Base-by-base conservation (phyloP, 2,329 filamentous ascomycete genomes). In the Cyclaneusma minus region DNA sequence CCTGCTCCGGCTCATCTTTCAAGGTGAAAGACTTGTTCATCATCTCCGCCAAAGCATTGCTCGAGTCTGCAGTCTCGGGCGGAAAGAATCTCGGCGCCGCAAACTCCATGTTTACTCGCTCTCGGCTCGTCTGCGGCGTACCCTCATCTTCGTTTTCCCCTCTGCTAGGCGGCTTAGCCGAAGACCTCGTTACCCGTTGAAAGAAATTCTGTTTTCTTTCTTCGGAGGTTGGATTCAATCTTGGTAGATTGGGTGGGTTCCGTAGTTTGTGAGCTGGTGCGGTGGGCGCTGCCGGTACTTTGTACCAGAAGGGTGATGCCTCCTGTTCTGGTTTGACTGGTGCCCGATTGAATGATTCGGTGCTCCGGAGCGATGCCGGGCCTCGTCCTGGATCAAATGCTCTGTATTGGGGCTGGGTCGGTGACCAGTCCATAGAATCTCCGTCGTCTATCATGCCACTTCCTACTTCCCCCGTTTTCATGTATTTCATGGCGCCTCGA, bases 361-460 rank as follows among this genome's bases (percentile, higher is more conserved):
- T 56, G 52, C 22, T 54, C 51, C 14, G 39, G 30, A 32, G 49
- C 21, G 25, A n/a, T n/a, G n/a, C n/a, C 8, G 21, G 54, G 46
- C 10, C 54, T 38, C 18, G 56, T 47, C 23, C 53, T 47, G 22
- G 59, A 32, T 55, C 60, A 42, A 72, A 71, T 6, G 64, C 65
- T 28, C 64, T 62, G 32, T 70, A 52, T 25, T 56, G 53, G n/a
- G 62, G 60, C 29, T 56, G 53, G 0, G 68, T 69, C 1, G 74
- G 73, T 3, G 71, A 66, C 70, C 77, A 82, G 41, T 84, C 79
- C 79, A 85, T 84, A 29, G 64, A 63, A 20, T 76, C 66, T 1
- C 54, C 55, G 30, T 62, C 12, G 20, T n/a, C 9, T 4, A 17
- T 15, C 14, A 18, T n/a, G 16, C 20, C 16, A 5, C 12, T 17